Base-by-base conservation (phyloP, 495 filamentous ascomycete genomes). In the Hypoxylon rickii region DNA sequence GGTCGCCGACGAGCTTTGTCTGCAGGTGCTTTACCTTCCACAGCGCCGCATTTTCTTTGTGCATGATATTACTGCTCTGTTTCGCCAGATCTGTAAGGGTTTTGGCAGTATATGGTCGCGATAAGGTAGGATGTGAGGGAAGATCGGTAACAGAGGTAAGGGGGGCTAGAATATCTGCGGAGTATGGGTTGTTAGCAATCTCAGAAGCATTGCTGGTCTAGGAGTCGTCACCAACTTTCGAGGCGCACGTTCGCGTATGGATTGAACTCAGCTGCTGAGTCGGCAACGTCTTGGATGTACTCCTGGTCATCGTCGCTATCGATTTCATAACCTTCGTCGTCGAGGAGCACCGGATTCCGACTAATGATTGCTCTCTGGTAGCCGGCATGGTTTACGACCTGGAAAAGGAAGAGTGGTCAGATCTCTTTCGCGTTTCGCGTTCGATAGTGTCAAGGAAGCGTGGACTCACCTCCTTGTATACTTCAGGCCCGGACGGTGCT, bases 111-210 rank as follows among this genome's bases (percentile, higher is more conserved):
- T 95, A 97, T 0, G 92, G 83, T 62, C 85, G 80, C 24, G 91
- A 91, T 44, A 96, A 70, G 2, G 89, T 87, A 55, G 92, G 92
- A 65, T 99, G 94, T 31, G 73, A 79, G 3, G 89, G 84, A 24
- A 99, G 80, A 68, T 96, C 90, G 43, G 91, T 88, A 17, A 91
- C 87, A 47, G 90, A 81, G 46, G 90, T 95, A 44, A 97, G 73
- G 18, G 94, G 94, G 33, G 88, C 88, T 10, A 99, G 83, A 33
- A 97, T 81, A 44, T 89, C 93, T 96, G 65, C 2, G 43, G 10
- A 16, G 2, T 13, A 44, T 12, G 7, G 12, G 16, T 21, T 33
- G 68, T 68, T 67, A 70, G 57, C 44, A 47, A 38, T 17, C 15
- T n/a, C 39, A 24, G 24, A 39, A 34, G 34, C 20, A n/a, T 10